A percentile compares a stretch with the other conserved stretches of the same genome.
Evolutionary conservation across 2,329 filamentous ascomycete species (phyloP).

Genomic region (Trichoderma arundinaceum): DNA sequence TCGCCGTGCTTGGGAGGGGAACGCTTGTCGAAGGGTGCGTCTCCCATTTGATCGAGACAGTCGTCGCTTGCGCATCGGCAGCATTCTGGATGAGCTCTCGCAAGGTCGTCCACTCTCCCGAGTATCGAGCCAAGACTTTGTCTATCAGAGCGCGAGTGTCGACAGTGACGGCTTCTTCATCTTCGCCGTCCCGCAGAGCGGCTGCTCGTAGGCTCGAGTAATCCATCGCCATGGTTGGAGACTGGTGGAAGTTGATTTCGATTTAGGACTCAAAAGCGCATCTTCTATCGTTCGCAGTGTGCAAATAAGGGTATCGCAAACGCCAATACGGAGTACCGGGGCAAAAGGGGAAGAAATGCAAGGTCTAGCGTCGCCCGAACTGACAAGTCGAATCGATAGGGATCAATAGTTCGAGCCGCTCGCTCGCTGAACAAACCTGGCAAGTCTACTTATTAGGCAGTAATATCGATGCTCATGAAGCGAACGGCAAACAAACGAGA

Average conservation of each 20-base stretch:
- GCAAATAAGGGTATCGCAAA: background rate
- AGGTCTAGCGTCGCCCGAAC: background rate
- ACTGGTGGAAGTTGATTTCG: background rate
- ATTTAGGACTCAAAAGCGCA: constrained; percentile 2
- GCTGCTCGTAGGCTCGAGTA: constrained; percentile 81
- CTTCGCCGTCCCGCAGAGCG: constrained; percentile 82
- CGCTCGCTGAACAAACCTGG: constrained; percentile 9
- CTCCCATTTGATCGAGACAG: constrained; percentile 90
- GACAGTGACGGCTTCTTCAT: constrained; percentile 97
- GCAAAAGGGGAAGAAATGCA: background rate
- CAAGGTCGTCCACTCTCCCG: constrained; percentile 88
- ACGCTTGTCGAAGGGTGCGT: constrained; percentile 82
- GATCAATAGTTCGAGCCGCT: background rate
- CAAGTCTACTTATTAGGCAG: background rate
- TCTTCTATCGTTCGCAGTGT: constrained; percentile 3
- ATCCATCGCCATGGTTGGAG: constrained; percentile 59
- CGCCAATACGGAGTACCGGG: background rate
- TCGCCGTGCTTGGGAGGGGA: constrained; percentile 69
- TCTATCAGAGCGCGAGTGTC: constrained; percentile 97
- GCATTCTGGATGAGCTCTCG: constrained; percentile 97
- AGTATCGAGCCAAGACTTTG: constrained; percentile 95
- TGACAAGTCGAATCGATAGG: background rate
- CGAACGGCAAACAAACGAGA: background rate
- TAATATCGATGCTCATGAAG: background rate
- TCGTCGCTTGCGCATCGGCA: constrained; percentile 92